These are phyloP conservation scores for Macrolepiota fuliginosa DNA, from an alignment of 768 basidiomycete genomes.

Conservation along the genomic window DNA sequence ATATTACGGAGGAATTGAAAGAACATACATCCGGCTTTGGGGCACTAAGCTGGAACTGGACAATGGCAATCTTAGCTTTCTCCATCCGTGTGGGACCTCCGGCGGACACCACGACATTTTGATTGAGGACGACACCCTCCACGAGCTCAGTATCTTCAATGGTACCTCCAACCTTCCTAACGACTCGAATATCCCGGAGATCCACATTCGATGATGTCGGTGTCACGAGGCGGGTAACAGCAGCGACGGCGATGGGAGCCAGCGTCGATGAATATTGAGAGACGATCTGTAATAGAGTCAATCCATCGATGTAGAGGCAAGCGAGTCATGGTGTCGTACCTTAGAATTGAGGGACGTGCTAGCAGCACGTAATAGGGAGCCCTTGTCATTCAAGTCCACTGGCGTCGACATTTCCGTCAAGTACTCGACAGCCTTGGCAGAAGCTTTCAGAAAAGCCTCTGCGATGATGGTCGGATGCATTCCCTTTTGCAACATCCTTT, in stretches of 20 bases:
- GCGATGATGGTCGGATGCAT: constrained; percentile 98
- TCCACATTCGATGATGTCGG: constrained; percentile 93
- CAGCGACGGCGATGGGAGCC: constrained; percentile 97
- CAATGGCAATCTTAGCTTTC: constrained; percentile 97
- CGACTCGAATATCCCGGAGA: constrained; percentile 91
- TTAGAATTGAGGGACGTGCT: constrained; percentile 97
- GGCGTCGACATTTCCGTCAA: constrained; percentile 90
- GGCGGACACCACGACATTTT: constrained; percentile 86
- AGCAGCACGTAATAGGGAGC: constrained; percentile 85
- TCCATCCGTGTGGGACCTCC: constrained; percentile 95
- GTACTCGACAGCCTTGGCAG: constrained; percentile 90
- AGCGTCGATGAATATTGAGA: constrained; percentile 98
- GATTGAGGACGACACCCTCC: constrained; percentile 96
- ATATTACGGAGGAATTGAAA: not conserved
- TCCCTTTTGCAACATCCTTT: constrained; percentile 94
- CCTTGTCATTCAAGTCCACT: constrained; percentile 85
- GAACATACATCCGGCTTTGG: constrained; percentile 92
- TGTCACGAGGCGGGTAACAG: constrained; percentile 88
- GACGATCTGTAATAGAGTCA: constrained; percentile 66
- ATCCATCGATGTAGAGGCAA: not conserved
- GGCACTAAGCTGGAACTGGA: constrained; percentile 97
- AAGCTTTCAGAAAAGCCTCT: constrained; percentile 92
- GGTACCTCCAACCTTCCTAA: constrained; percentile 98
- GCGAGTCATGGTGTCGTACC: constrained; percentile 36
- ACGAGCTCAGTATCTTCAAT: constrained; percentile 98